Evolutionary conservation across 2,329 filamentous ascomycete species (phyloP).

Genomic region (Ceratocystis huliohia): DNA sequence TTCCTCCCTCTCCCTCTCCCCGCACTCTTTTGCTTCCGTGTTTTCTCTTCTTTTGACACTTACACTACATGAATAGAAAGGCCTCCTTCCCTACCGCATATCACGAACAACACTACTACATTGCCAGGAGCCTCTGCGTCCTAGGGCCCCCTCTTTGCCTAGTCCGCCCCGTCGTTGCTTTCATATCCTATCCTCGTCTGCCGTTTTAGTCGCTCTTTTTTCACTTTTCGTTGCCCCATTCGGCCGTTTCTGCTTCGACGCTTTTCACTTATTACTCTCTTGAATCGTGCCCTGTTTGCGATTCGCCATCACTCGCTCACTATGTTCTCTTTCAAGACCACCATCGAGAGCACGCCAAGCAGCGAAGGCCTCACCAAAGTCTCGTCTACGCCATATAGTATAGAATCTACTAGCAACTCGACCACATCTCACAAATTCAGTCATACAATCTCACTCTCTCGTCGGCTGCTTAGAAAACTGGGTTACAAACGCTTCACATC

Average conservation of each 20-base stretch:
- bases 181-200: too few species aligned
- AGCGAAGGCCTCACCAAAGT: neutral
- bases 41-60: neutral
- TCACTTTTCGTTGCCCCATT: too few species aligned
- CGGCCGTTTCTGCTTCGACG: too few species aligned
- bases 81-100: too few species aligned
- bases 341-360: neutral
- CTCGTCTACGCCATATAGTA: neutral
- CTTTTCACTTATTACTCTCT: too few species aligned
- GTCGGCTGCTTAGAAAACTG: neutral
- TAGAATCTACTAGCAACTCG: neutral
- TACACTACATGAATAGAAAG: too few species aligned
- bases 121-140: too few species aligned
- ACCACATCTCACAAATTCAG: neutral
- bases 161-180: too few species aligned
- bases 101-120: too few species aligned
- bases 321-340: neutral
- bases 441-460: neutral
- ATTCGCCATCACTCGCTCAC: neutral
- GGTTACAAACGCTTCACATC: neutral
- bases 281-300: too few species aligned
- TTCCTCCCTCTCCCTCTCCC: neutral
- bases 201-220: too few species aligned
- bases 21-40: neutral
- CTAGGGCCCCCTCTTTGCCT: neutral